Percentiles rank a stretch among this genome's conserved stretches.
phyloP scores from a whole-genome alignment of 257 asterid genomes.

The Solanum boliviense region DNA sequence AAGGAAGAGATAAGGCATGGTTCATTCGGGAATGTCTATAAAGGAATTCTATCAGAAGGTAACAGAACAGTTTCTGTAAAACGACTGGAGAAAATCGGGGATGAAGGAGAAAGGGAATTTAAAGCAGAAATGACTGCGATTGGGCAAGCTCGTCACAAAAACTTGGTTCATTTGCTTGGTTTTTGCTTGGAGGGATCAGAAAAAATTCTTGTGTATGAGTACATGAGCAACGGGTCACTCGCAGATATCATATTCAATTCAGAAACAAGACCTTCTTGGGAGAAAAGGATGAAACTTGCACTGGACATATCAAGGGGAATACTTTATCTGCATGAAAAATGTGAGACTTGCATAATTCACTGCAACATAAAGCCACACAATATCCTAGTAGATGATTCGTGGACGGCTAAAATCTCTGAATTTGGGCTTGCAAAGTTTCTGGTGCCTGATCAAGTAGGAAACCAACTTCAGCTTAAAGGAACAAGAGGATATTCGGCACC shows the following conservation, averaged over 20 bases:
- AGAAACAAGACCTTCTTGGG: slow-evolving; percentile 20
- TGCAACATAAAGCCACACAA: slow-evolving; percentile 59
- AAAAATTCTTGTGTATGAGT: slow-evolving; percentile 38
- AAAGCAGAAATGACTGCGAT: slow-evolving; percentile 37
- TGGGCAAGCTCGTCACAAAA: slow-evolving; percentile 38
- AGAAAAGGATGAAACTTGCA: slow-evolving; percentile 23
- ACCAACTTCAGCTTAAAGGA: background rate
- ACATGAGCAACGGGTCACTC: slow-evolving; percentile 44
- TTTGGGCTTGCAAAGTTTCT: background rate
- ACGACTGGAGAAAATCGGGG: slow-evolving; percentile 20
- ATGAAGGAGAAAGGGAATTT: slow-evolving; percentile 34
- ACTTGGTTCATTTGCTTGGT: slow-evolving; percentile 40
- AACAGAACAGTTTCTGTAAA: slow-evolving; percentile 30
- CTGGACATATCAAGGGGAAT: slow-evolving; percentile 39
- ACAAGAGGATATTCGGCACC: slow-evolving; percentile 17
- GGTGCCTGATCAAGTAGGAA: slow-evolving; percentile 1
- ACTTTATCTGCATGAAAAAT: slow-evolving; percentile 47
- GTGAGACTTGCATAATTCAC: slow-evolving; percentile 48
- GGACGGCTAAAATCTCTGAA: slow-evolving; percentile 6
- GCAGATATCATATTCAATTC: slow-evolving; percentile 22
- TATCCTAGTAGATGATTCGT: slow-evolving; percentile 34
- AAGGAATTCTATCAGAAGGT: slow-evolving; percentile 16
- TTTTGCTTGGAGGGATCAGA: slow-evolving; percentile 33
- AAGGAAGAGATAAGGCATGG: slow-evolving; percentile 31
- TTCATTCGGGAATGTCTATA: slow-evolving; percentile 32